Conservation (phyloP, 192 early-diverging fungal species). For the Coemansia pectinata region DNA sequence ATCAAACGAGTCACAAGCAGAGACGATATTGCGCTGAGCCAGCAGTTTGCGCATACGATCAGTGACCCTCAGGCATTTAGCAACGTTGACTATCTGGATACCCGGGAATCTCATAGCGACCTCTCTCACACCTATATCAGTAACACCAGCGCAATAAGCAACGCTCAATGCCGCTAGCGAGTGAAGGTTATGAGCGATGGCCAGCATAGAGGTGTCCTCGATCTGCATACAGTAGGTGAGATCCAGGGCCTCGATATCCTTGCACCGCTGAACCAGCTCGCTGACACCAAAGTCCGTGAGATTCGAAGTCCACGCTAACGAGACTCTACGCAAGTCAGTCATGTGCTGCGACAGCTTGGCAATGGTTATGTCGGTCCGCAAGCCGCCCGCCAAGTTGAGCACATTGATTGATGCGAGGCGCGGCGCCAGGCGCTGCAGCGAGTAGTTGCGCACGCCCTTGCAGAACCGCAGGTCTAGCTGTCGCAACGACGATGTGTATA, state of each 20-base stretch:
- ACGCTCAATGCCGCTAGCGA: slow-evolving; percentile 50
- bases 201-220: slow-evolving; percentile 55
- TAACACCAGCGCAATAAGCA: slow-evolving; percentile 56
- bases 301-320: slow-evolving; percentile 60
- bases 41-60: slow-evolving; percentile 18
- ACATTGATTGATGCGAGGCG: slow-evolving; percentile 40
- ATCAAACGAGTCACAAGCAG: slow-evolving; percentile 26
- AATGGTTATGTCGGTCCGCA: slow-evolving; percentile 59
- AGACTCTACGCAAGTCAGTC: slow-evolving; percentile 48
- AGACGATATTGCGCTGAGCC: slow-evolving; percentile 13
- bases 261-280: slow-evolving; percentile 59
- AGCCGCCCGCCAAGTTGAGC: slow-evolving; percentile 59
- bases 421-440: slow-evolving; percentile 57
- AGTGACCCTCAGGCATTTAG: slow-evolving; percentile 49
- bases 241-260: slow-evolving; percentile 53
- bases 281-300: slow-evolving; percentile 59
- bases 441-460: slow-evolving; percentile 61
- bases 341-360: slow-evolving; percentile 59
- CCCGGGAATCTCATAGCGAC: slow-evolving; percentile 27
- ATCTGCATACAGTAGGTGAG: slow-evolving; percentile 60
- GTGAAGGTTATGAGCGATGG: slow-evolving; percentile 43
- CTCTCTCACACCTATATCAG: slow-evolving; percentile 53
- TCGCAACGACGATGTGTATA: slow-evolving; percentile 37
- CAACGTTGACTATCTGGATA: slow-evolving; percentile 52
- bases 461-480: slow-evolving; percentile 60